A percentile compares a stretch with the other conserved stretches of the same genome.
These are phyloP conservation scores for Beta corolliflora DNA, from an alignment of 179 eudicot species.

Conservation along the genomic window DNA sequence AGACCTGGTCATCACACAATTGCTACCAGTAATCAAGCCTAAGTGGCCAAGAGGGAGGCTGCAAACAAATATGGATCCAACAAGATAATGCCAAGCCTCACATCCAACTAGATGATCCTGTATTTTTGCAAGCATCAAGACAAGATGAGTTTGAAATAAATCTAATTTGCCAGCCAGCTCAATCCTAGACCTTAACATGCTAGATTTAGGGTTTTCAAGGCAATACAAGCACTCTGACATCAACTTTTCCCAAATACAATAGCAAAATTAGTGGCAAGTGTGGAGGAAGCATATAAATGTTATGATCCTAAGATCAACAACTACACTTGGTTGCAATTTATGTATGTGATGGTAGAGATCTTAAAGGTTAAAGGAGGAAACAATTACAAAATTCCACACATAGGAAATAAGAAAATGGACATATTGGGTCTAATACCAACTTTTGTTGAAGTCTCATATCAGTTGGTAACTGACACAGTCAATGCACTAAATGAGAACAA, in stretches of 20 bases:
- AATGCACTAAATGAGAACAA: too few species aligned
- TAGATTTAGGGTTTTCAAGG: not conserved
- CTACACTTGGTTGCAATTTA: too few species aligned
- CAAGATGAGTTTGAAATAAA: not conserved
- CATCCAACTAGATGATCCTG: not conserved
- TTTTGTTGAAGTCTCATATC: too few species aligned
- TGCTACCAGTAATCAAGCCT: not conserved
- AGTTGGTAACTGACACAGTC: too few species aligned
- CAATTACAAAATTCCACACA: too few species aligned
- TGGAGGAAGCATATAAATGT: not conserved
- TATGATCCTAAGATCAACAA: too few species aligned
- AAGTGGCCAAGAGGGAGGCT: not conserved
- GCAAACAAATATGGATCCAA: not conserved
- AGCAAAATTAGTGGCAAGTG: not conserved
- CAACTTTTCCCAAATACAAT: not conserved
- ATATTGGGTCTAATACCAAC: too few species aligned
- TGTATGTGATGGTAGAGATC: too few species aligned
- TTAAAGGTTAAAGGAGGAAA: too few species aligned
- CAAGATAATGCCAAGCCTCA: slow-evolving; percentile 12
- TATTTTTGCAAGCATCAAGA: not conserved
- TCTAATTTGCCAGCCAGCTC: not conserved
- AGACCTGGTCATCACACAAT: not conserved
- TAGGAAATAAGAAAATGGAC: too few species aligned
- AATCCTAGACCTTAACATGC: not conserved
- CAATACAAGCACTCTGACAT: not conserved